Conservation (phyloP, 1,284 basidiomycete genomes). For the Schizophyllum amplum region DNA sequence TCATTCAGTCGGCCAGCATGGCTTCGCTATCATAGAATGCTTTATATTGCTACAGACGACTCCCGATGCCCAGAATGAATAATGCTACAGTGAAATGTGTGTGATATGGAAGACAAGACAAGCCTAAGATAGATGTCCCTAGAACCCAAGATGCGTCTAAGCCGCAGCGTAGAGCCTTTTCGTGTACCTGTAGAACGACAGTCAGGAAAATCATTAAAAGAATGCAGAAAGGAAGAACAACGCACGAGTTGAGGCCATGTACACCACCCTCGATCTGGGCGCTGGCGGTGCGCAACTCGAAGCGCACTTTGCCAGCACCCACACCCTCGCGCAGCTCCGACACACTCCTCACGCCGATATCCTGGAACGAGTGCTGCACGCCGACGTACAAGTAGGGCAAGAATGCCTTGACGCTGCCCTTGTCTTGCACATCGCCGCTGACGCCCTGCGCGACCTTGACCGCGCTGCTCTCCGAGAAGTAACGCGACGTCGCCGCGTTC, state of each 20-base stretch:
- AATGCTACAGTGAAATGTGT: neutral
- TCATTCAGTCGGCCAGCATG: neutral
- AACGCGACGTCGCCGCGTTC: conserved; percentile 94
- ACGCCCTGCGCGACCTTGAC: conserved; percentile 99
- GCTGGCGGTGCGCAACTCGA: conserved; percentile 91
- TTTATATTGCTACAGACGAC: neutral
- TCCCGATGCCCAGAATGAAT: neutral
- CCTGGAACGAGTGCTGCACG: conserved; percentile 94
- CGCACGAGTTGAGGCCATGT: conserved; percentile 83
- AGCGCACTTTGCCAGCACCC: conserved; percentile 64
- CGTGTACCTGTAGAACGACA: neutral
- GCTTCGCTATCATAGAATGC: neutral
- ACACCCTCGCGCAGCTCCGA: conserved; percentile 57
- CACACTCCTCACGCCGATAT: conserved; percentile 78
- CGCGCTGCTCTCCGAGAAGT: conserved; percentile 92
- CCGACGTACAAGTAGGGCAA: conserved; percentile 90
- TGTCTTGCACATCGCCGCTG: conserved; percentile 94
- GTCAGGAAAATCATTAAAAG: neutral
- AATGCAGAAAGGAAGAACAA: conserved; percentile 2
- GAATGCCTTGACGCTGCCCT: conserved; percentile 89
- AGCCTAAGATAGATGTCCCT: neutral
- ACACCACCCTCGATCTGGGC: conserved; percentile 97
- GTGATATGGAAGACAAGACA: neutral
- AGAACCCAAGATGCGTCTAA: neutral
- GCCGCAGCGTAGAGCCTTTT: neutral